phyloP scores from a whole-genome alignment of 1,139 yeast genomes.

The Suhomyces ambrosiae region DNA sequence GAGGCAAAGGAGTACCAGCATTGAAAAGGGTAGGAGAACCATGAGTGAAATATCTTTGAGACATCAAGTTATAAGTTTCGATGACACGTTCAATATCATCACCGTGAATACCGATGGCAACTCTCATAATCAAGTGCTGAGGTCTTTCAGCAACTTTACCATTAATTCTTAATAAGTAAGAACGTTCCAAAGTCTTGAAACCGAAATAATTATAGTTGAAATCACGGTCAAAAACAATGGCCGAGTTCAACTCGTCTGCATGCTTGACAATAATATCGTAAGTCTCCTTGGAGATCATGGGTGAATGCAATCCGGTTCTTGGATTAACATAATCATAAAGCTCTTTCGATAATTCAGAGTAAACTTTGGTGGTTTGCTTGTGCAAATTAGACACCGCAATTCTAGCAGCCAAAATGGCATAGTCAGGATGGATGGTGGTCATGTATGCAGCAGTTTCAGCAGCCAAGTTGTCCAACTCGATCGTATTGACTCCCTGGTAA shows the following conservation, averaged over 20 bases:
- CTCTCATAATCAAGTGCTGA: conserved; percentile 88
- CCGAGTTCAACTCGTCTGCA: conserved; percentile 74
- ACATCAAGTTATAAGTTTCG: conserved; percentile 74
- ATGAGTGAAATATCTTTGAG: conserved; percentile 52
- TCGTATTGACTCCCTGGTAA: conserved; percentile 94
- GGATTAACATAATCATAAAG: conserved; percentile 76
- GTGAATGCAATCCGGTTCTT: conserved; percentile 66
- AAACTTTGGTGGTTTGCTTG: conserved; percentile 89
- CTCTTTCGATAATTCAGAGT: conserved; percentile 72
- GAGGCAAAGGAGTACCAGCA: conserved; percentile 52
- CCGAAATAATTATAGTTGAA: conserved; percentile 83
- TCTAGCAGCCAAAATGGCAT: conserved; percentile 92
- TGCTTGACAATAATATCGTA: conserved; percentile 63
- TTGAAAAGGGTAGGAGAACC: conserved; percentile 60
- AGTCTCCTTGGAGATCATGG: conserved; percentile 78
- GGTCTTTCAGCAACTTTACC: conserved; percentile 88
- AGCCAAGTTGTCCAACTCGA: conserved; percentile 88
- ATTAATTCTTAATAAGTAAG: conserved; percentile 69
- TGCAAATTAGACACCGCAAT: conserved; percentile 90
- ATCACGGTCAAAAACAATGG: conserved; percentile 80
- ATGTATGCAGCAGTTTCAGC: conserved; percentile 97
- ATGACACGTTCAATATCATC: conserved; percentile 66
- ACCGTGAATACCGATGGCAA: conserved; percentile 86
- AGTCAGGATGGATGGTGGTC: conserved; percentile 97
- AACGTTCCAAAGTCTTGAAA: conserved; percentile 83